These are phyloP conservation scores for Ceratobasidium sp. DNA, from an alignment of 1,284 basidiomycete species.

Conservation along the genomic window DNA sequence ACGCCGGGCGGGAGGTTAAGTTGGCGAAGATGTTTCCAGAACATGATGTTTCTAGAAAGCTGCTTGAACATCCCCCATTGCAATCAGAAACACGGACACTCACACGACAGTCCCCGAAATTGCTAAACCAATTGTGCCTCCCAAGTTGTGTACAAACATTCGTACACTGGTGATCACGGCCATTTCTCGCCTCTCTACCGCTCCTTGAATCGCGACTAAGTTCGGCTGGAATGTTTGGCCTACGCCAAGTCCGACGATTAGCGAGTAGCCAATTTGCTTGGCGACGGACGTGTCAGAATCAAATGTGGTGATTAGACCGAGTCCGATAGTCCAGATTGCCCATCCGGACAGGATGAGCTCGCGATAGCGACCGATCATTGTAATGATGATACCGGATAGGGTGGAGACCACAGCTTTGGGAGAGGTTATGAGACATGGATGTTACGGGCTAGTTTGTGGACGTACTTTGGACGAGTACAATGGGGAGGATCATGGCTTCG, in stretches of 20 bases:
- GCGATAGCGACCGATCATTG: slow-evolving; percentile 56
- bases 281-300: slow-evolving; percentile 52
- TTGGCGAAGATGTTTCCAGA: slow-evolving; percentile 39
- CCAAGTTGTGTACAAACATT: slow-evolving; percentile 54
- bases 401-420: slow-evolving; percentile 46
- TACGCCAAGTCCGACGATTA: slow-evolving; percentile 58
- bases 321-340: slow-evolving; percentile 57
- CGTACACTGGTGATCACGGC: slow-evolving; percentile 53
- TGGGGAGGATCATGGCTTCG: slow-evolving; percentile 58
- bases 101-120: slow-evolving; percentile 48
- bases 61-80: slow-evolving; percentile 44
- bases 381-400: slow-evolving; percentile 54
- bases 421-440: background rate
- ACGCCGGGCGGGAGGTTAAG: slow-evolving; percentile 43
- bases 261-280: slow-evolving; percentile 55
- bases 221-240: slow-evolving; percentile 48
- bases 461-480: slow-evolving; percentile 54
- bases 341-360: slow-evolving; percentile 57
- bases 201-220: slow-evolving; percentile 53
- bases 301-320: slow-evolving; percentile 58
- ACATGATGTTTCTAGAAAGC: background rate
- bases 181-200: slow-evolving; percentile 52
- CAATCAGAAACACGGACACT: background rate
- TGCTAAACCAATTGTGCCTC: slow-evolving; percentile 53
- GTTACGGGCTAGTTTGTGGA: too few relatives aligned